Conservation (phyloP, 331 rosid species). For the Telfairia occidentalis region DNA sequence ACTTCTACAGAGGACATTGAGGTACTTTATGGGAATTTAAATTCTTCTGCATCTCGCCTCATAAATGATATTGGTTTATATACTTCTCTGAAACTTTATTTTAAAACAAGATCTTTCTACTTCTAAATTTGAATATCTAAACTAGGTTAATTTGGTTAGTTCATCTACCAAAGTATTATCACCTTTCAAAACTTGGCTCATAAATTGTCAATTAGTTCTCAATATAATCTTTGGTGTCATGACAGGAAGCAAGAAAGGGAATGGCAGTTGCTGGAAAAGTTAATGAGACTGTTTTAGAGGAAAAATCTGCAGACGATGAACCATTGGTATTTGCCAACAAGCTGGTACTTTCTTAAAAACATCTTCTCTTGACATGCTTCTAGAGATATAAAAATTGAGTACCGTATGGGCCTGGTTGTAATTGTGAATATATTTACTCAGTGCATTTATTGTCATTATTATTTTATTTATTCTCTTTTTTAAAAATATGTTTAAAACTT, state of each 20-base stretch:
- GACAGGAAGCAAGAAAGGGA: slow-evolving; percentile 69
- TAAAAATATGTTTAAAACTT: neutral
- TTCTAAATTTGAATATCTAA: neutral
- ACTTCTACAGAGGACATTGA: slow-evolving; percentile 57
- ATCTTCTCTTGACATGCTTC: neutral
- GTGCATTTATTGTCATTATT: neutral
- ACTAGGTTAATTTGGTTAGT: neutral
- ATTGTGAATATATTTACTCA: neutral
- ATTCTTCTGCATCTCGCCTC: neutral
- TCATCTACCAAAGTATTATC: neutral
- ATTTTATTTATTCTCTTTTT: neutral
- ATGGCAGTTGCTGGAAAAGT: slow-evolving; percentile 57
- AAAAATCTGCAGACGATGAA: slow-evolving; percentile 63
- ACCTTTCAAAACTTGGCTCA: neutral
- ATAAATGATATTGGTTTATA: neutral
- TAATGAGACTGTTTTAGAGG: slow-evolving; percentile 54
- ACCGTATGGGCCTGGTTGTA: neutral
- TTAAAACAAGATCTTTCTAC: neutral
- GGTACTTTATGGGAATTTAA: slow-evolving; percentile 34
- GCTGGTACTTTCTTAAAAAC: slow-evolving; percentile 41
- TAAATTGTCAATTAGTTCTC: neutral
- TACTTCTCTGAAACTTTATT: neutral
- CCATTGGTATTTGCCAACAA: slow-evolving; percentile 69
- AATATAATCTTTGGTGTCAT: slow-evolving; percentile 7
- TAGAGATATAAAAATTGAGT: neutral